Evolutionary conservation across 2,329 filamentous ascomycete genomes (phyloP).

Genomic region (Cryphonectria radicalis): DNA sequence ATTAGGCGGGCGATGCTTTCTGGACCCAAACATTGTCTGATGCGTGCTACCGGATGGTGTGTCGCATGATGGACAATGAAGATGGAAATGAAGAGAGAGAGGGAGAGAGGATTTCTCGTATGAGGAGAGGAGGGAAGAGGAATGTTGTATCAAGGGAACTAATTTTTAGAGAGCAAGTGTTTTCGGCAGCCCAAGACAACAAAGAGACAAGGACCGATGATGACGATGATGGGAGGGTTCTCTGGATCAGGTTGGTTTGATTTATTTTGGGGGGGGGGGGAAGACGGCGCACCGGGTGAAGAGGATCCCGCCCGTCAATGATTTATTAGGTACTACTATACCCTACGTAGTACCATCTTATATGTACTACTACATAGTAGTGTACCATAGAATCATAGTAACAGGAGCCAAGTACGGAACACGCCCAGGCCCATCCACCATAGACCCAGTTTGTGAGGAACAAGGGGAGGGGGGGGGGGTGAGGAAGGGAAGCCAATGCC

Average conservation of each 20-base stretch:
- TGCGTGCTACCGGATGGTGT: neutral
- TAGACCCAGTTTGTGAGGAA: neutral
- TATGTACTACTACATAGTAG: neutral
- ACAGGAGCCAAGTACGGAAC: neutral
- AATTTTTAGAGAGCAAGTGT: neutral
- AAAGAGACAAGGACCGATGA: conserved; percentile 8
- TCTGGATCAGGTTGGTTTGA: neutral
- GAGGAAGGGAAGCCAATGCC: neutral
- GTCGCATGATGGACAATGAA: conserved; percentile 1
- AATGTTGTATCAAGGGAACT: neutral
- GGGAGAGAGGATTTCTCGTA: neutral
- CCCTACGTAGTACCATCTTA: neutral
- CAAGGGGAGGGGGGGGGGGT: neutral
- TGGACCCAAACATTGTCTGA: conserved; percentile 54
- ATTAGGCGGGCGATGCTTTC: conserved; percentile 52
- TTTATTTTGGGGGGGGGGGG: neutral
- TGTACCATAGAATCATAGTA: neutral
- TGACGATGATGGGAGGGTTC: conserved; percentile 3
- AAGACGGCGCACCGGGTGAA: neutral
- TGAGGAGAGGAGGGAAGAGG: neutral
- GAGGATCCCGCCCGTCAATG: neutral
- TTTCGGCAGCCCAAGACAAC: neutral
- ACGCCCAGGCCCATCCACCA: neutral
- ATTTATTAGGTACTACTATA: neutral
- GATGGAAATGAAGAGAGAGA: neutral